A percentile compares a stretch with the other conserved stretches of the same genome.
These are phyloP conservation scores for Yamadazyma paraphyllophila DNA, from an alignment of 805 yeast species.

Conservation along the genomic window DNA sequence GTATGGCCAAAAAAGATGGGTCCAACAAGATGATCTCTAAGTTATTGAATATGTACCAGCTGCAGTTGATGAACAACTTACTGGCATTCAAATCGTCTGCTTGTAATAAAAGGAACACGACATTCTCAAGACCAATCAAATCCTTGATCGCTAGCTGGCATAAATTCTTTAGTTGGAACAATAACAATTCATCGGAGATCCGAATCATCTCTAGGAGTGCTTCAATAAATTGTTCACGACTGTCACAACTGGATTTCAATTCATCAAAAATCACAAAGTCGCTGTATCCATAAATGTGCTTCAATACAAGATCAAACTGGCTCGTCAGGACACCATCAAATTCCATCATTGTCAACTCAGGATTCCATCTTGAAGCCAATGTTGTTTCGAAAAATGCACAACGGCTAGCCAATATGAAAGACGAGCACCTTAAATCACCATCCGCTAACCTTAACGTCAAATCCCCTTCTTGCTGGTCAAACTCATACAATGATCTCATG, in stretches of 20 bases:
- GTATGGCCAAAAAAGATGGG: conserved; percentile 25
- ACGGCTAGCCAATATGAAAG: conserved; percentile 53
- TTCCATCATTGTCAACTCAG: conserved; percentile 24
- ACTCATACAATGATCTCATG: conserved; percentile 18
- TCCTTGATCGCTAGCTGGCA: conserved; percentile 62
- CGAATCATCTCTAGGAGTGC: conserved; percentile 57
- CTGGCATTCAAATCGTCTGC: conserved; percentile 51
- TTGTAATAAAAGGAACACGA: conserved; percentile 51
- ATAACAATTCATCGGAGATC: conserved; percentile 59
- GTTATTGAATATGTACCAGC: conserved; percentile 68
- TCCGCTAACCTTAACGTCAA: conserved; percentile 46
- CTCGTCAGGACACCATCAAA: conserved; percentile 41
- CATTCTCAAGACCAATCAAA: conserved; percentile 58
- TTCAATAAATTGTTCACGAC: conserved; percentile 48
- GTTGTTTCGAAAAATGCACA: conserved; percentile 63
- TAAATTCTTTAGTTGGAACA: conserved; percentile 56
- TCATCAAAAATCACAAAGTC: conserved; percentile 40
- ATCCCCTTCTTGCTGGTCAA: conserved; percentile 31
- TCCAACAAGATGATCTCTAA: conserved; percentile 60
- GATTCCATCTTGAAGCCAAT: conserved; percentile 55
- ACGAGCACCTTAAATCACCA: conserved; percentile 46
- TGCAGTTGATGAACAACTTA: conserved; percentile 57
- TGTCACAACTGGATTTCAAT: conserved; percentile 17
- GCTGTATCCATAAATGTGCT: conserved; percentile 56
- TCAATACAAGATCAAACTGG: conserved; percentile 50